Percentiles rank a stretch among this genome's conserved stretches.
These are phyloP conservation scores for Boletus fagicola DNA, from an alignment of 768 basidiomycete species.

Conservation along the genomic window DNA sequence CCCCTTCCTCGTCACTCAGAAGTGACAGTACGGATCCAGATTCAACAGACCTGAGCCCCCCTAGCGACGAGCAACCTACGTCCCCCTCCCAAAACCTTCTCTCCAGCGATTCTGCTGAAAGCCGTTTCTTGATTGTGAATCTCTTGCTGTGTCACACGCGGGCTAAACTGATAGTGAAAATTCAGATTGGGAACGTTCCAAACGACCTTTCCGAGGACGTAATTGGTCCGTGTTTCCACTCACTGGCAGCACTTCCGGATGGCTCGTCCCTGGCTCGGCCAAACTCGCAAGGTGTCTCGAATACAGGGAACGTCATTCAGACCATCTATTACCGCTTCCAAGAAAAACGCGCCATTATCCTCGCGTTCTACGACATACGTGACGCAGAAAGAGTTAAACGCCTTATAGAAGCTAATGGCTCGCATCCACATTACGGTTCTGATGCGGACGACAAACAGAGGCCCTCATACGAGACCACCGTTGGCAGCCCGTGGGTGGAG, in stretches of 20 bases:
- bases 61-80: slow-evolving; percentile 23
- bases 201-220: slow-evolving; percentile 30
- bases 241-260: slow-evolving; percentile 21
- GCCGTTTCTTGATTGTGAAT: slow-evolving; percentile 34
- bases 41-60: slow-evolving; percentile 27
- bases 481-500: slow-evolving; percentile 19
- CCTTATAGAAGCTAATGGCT: slow-evolving; percentile 34
- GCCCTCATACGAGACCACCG: neutral
- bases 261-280: slow-evolving; percentile 7
- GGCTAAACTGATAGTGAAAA: slow-evolving; percentile 13
- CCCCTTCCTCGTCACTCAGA: slow-evolving; percentile 58
- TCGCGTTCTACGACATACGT: slow-evolving; percentile 62
- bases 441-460: slow-evolving; percentile 10
- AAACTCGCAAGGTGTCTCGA: slow-evolving; percentile 7
- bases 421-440: slow-evolving; percentile 1
- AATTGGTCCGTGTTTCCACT: slow-evolving; percentile 31
- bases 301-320: slow-evolving; percentile 41
- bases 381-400: slow-evolving; percentile 48
- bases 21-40: slow-evolving; percentile 37
- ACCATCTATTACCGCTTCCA: slow-evolving; percentile 56
- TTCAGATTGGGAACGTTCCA: slow-evolving; percentile 44
- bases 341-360: slow-evolving; percentile 49
- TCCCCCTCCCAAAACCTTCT: slow-evolving; percentile 3
- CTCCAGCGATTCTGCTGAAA: slow-evolving; percentile 22
- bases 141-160: neutral